Conservation (phyloP, 2,329 filamentous ascomycete genomes). For the Ophiostoma sp. region DNA sequence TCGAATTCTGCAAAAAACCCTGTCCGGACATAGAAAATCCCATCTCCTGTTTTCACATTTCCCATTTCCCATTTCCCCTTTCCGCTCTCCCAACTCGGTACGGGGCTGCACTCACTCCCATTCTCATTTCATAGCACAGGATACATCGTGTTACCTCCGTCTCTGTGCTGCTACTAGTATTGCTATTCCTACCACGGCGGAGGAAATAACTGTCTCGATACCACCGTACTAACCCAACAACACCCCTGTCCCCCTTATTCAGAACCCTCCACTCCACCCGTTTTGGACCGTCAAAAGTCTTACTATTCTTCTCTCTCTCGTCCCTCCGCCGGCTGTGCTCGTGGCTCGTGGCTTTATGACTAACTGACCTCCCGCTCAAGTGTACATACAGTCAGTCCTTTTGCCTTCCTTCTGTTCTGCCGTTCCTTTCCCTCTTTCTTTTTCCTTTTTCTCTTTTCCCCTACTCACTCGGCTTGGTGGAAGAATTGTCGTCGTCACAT, state of each 20-base stretch:
- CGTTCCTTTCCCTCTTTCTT: constrained; percentile 28
- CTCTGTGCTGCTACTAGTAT: background rate
- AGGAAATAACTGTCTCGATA: background rate
- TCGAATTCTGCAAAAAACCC: constrained; percentile 16
- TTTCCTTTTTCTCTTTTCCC: constrained; percentile 27
- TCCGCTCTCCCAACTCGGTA: background rate
- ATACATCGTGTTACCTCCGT: too few relatives aligned
- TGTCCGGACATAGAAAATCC: constrained; percentile 14
- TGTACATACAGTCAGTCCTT: constrained; percentile 11
- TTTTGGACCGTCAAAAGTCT: constrained; percentile 8
- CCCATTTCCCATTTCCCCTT: constrained; percentile 14
- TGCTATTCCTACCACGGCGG: background rate
- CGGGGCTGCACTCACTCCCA: background rate
- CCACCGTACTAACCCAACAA: background rate
- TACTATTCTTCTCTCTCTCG: background rate
- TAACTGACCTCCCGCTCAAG: background rate
- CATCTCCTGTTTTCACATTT: constrained; percentile 16
- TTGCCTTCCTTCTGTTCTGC: constrained; percentile 16
- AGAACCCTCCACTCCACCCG: constrained; percentile 15
- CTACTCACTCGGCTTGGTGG: constrained; percentile 40
- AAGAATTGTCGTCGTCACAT: constrained; percentile 38
- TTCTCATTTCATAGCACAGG: too few relatives aligned
- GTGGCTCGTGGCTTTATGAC: constrained; percentile 10
- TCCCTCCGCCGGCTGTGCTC: constrained; percentile 8
- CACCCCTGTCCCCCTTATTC: constrained; percentile 22